Evolutionary conservation across 163 green algal species (phyloP), one percentile per base, ranked within the genome.

Genomic region (Chlamydomonas reinhardtii): DNA sequence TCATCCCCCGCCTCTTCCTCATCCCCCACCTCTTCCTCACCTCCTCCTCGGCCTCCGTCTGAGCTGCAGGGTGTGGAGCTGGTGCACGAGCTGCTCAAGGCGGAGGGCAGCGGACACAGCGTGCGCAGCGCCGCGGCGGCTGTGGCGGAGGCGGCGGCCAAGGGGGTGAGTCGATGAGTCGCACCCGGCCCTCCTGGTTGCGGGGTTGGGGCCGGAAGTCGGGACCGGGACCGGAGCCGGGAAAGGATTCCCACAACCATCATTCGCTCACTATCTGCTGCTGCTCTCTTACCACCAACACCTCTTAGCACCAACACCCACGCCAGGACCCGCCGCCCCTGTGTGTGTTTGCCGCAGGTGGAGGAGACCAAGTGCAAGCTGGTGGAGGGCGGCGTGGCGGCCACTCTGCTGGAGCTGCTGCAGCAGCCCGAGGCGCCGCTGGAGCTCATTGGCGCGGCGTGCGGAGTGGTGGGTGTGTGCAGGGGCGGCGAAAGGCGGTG

Each of bases 361-460:
- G 93, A 96, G 84, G 84, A 91, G 31, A 89, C 76, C 79, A 96
- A 96, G 84, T 93, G 84, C 85, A 71, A 85, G 59, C 71, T 96
- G 31, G 85, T 96, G 71, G 88, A 93, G 16, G 74, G 74, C 8
- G 92, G 89, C 11, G 35, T 89, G 0, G 87, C 74, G 27, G 69
- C 85, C 35, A 74, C 85, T 8, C 54, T 95, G 43, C 79, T 94
- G 3, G 11, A 82, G 62, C 64, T 91, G 76, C 79, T 95, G 43
- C 62, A 82, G 61, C 31, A 32, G 15, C 62, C 82, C 39, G 72
- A 79, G 15, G 52, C 79, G 12, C 66, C 66, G 66, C 66, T 73
- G 66, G 66, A 73, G 16, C n/a, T 73, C 31, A 43, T 95, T 52
- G 54, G 70, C 17, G 88, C 85, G 0, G 83, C 90, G 17, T 95